Percentiles rank a stretch among this genome's conserved stretches.
These are phyloP conservation scores for Erodium chrysanthum DNA, from an alignment of 441 rosid genomes.

Conservation along the genomic window DNA sequence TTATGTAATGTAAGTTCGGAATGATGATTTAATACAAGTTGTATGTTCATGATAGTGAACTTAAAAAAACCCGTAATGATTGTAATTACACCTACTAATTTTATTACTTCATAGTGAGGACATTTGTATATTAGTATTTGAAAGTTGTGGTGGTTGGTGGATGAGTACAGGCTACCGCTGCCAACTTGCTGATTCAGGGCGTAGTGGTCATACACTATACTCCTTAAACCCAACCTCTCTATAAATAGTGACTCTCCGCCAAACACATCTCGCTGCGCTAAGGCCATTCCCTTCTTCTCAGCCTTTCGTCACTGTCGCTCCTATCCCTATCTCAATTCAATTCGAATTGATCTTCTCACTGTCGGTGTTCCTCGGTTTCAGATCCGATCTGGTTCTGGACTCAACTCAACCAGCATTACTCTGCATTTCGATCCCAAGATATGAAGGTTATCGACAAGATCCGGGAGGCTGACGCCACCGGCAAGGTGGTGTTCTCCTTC, in stretches of 20 bases:
- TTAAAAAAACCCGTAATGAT: too few relatives aligned
- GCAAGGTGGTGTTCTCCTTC: slow-evolving; percentile 69
- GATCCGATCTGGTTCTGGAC: background rate
- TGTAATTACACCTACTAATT: too few relatives aligned
- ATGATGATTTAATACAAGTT: too few relatives aligned
- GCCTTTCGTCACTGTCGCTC: too few relatives aligned
- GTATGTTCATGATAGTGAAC: too few relatives aligned
- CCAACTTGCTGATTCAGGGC: background rate
- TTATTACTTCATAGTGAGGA: too few relatives aligned
- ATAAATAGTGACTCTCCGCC: background rate
- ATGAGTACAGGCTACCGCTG: background rate
- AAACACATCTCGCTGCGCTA: background rate
- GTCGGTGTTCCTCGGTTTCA: background rate
- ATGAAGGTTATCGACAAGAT: slow-evolving; percentile 94
- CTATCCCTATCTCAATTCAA: background rate
- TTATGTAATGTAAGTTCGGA: too few relatives aligned
- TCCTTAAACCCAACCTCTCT: background rate
- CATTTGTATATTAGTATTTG: too few relatives aligned
- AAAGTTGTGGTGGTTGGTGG: too few relatives aligned
- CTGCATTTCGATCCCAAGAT: background rate
- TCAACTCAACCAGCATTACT: background rate
- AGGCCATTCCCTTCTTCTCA: background rate
- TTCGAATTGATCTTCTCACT: background rate
- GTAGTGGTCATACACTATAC: too few relatives aligned
- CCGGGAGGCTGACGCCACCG: slow-evolving; percentile 25